Conservation (phyloP, 2,329 filamentous ascomycete genomes). For the Byssochlamys sp. region DNA sequence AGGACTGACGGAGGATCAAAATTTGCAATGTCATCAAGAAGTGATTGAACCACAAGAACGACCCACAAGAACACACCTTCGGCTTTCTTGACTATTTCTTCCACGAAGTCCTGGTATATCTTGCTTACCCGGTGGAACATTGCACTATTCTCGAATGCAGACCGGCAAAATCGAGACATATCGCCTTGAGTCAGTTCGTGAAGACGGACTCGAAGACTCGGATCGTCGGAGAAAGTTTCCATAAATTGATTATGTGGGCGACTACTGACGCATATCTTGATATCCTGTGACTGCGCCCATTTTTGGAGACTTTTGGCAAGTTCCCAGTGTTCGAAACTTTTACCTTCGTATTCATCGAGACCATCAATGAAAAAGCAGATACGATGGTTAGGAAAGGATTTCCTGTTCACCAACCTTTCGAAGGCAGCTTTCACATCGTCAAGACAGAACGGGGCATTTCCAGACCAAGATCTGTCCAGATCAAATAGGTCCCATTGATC, state of each 20-base stretch:
- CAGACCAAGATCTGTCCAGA: not conserved
- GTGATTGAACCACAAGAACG: conserved; percentile 11
- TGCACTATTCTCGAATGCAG: conserved; percentile 5
- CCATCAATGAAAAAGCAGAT: conserved; percentile 14
- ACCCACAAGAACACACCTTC: conserved; percentile 19
- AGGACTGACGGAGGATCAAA: conserved; percentile 6
- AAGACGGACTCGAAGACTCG: not conserved
- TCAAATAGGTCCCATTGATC: conserved; percentile 3
- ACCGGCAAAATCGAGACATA: conserved; percentile 1
- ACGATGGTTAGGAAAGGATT: conserved; percentile 1
- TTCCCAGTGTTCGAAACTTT: conserved; percentile 5
- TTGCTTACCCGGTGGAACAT: conserved; percentile 3
- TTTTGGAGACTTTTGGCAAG: conserved; percentile 3
- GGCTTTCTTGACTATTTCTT: conserved; percentile 3
- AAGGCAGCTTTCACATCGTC: conserved; percentile 6
- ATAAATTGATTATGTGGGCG: conserved; percentile 5
- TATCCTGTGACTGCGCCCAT: conserved; percentile 1
- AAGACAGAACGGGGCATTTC: not conserved
- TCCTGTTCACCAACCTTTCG: not conserved
- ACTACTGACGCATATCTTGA: conserved; percentile 7
- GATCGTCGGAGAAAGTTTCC: conserved; percentile 2
- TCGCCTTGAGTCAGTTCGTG: conserved; percentile 5
- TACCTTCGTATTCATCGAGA: conserved; percentile 13
- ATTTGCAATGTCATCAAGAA: conserved; percentile 10
- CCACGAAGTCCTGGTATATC: conserved; percentile 1